These are phyloP conservation scores for Metschnikowia borealis DNA, from an alignment of 805 yeast species.

Conservation along the genomic window DNA sequence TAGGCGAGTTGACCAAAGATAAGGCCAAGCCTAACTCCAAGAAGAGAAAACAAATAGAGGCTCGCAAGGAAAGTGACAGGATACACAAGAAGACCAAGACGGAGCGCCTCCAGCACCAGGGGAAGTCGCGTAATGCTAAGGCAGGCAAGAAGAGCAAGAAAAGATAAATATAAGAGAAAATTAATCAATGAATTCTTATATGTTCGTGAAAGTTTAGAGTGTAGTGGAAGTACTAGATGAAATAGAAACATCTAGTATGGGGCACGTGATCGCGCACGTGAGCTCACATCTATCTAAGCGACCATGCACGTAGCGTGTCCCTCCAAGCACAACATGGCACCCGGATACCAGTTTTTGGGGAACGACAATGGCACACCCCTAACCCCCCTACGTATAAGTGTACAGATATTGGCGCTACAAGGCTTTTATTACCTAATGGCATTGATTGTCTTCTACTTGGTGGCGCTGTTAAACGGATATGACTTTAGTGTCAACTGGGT, in stretches of 20 bases:
- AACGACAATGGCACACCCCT: conserved; percentile 6
- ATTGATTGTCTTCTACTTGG: conserved; percentile 55
- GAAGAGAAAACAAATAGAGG: conserved; percentile 69
- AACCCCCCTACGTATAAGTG: conserved; percentile 17
- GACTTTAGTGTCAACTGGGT: conserved; percentile 65
- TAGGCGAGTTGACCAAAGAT: conserved; percentile 41
- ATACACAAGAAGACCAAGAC: conserved; percentile 74
- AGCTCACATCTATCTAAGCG: background rate
- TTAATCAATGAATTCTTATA: background rate
- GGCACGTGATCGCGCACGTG: background rate
- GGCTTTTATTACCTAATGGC: conserved; percentile 76
- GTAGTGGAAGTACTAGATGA: background rate
- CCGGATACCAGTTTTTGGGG: conserved; percentile 9
- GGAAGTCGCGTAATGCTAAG: conserved; percentile 15
- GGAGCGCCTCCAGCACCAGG: conserved; percentile 47
- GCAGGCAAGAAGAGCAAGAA: conserved; percentile 11
- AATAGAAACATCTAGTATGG: background rate
- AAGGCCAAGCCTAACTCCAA: conserved; percentile 60
- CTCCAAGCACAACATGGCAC: background rate
- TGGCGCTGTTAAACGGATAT: conserved; percentile 68
- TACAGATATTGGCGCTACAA: conserved; percentile 78
- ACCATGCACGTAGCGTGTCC: background rate
- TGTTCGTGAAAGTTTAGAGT: background rate
- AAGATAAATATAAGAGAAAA: background rate
- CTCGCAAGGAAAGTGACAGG: conserved; percentile 50